A percentile compares a stretch with the other conserved stretches of the same genome.
Conservation (phyloP, 2,329 filamentous ascomycete genomes). For the Diaporthe ilicicola region DNA sequence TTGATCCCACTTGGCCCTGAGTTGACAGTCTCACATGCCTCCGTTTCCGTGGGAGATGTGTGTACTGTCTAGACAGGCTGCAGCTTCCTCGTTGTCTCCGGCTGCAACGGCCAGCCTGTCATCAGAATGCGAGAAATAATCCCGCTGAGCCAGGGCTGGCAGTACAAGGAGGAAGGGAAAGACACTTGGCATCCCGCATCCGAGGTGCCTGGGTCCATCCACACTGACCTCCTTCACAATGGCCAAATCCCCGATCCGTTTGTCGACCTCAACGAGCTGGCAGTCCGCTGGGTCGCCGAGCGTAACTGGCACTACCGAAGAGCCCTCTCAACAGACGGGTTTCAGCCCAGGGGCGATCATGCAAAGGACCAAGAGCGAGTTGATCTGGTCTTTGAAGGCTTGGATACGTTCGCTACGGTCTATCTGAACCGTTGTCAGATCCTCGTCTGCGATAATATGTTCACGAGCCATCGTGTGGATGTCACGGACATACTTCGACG, state of each 20-base stretch:
- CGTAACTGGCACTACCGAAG: constrained; percentile 75
- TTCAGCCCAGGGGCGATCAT: constrained; percentile 47
- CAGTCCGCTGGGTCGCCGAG: constrained; percentile 80
- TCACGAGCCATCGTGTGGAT: constrained; percentile 74
- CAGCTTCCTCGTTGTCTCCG: no score
- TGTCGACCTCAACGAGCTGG: constrained; percentile 77
- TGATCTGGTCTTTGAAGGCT: constrained; percentile 76
- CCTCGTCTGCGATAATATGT: constrained; percentile 81
- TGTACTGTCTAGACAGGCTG: neutral
- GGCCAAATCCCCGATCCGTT: constrained; percentile 73
- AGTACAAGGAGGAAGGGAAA: constrained; percentile 66
- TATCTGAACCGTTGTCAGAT: constrained; percentile 73
- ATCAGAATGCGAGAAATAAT: constrained; percentile 48
- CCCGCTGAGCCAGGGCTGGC: constrained; percentile 65
- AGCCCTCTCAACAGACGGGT: constrained; percentile 53
- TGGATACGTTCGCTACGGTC: constrained; percentile 83
- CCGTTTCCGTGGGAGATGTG: neutral
- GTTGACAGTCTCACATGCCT: neutral
- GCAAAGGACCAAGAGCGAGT: constrained; percentile 47
- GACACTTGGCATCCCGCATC: constrained; percentile 63
- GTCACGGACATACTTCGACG: constrained; percentile 57
- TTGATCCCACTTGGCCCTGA: neutral
- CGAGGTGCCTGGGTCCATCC: constrained; percentile 73
- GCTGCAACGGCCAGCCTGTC: neutral
- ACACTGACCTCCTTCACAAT: constrained; percentile 71